phyloP scores from a whole-genome alignment of 768 basidiomycete species.

The Auriscalpium vulgare region DNA sequence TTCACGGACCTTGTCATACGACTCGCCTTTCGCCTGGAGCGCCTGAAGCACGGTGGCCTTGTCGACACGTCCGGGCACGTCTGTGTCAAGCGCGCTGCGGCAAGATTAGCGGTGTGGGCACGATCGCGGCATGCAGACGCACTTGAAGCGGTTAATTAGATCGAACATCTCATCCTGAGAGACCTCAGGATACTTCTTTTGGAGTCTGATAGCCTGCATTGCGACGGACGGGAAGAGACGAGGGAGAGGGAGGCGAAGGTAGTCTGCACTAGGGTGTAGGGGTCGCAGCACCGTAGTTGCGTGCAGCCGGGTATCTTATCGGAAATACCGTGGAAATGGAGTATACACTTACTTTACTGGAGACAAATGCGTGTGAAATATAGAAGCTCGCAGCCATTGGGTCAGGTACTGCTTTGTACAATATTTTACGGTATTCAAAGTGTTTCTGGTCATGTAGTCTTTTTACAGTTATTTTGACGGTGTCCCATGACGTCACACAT shows the following conservation, averaged over 20 bases:
- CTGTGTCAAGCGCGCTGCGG: conserved; percentile 61
- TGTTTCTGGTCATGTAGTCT: no score
- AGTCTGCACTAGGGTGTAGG: neutral
- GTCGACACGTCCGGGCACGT: conserved; percentile 75
- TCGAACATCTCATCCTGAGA: conserved; percentile 91
- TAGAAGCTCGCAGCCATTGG: no score
- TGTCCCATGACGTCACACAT: no score
- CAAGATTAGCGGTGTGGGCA: conserved; percentile 8
- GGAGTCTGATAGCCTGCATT: conserved; percentile 81
- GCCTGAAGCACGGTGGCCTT: conserved; percentile 76
- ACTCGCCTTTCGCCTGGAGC: conserved; percentile 73
- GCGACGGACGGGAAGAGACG: conserved; percentile 3
- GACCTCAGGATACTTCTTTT: conserved; percentile 89
- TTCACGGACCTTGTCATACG: conserved; percentile 84
- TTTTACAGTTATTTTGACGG: no score
- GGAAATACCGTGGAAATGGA: no score
- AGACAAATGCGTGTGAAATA: no score
- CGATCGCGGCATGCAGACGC: conserved; percentile 26
- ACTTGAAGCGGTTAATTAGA: conserved; percentile 96
- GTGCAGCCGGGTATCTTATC: no score
- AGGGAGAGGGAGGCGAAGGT: neutral
- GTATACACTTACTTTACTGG: no score
- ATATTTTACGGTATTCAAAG: no score
- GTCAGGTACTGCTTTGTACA: no score
- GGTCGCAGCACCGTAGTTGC: no score